Evolutionary conservation across 2,329 filamentous ascomycete genomes (phyloP).

Genomic region (Epichloe brachyelytri): DNA sequence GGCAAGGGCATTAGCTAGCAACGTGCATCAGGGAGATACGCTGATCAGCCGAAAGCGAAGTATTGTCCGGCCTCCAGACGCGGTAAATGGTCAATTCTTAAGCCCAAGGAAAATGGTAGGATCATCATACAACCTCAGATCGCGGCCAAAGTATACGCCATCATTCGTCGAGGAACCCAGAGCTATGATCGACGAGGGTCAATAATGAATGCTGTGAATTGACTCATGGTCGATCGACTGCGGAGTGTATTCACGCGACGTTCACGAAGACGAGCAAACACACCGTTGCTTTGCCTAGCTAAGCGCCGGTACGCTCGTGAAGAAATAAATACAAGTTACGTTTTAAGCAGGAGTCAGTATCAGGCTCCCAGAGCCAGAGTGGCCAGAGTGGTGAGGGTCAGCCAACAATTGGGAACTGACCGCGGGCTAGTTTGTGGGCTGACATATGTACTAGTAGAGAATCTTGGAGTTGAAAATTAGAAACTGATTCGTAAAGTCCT

Average conservation of each 20-base stretch:
- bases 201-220: neutral
- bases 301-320: no score
- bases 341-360: no score
- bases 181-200: neutral
- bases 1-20: constrained; percentile 25
- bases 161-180: neutral
- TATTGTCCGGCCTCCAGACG: constrained; percentile 58
- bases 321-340: no score
- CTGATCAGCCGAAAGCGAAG: constrained; percentile 36
- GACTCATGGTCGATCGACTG: neutral
- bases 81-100: constrained; percentile 67
- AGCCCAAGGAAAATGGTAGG: constrained; percentile 32
- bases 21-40: constrained; percentile 14
- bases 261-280: neutral
- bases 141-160: neutral
- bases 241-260: neutral
- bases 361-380: no score
- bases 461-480: no score
- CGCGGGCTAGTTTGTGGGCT: no score
- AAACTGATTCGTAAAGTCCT: no score
- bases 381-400: no score
- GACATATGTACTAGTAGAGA: no score
- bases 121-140: neutral
- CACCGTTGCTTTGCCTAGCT: neutral
- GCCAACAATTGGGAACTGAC: no score